Base-by-base conservation (phyloP, 345 rosid genomes). In the Lepidium sativum region DNA sequence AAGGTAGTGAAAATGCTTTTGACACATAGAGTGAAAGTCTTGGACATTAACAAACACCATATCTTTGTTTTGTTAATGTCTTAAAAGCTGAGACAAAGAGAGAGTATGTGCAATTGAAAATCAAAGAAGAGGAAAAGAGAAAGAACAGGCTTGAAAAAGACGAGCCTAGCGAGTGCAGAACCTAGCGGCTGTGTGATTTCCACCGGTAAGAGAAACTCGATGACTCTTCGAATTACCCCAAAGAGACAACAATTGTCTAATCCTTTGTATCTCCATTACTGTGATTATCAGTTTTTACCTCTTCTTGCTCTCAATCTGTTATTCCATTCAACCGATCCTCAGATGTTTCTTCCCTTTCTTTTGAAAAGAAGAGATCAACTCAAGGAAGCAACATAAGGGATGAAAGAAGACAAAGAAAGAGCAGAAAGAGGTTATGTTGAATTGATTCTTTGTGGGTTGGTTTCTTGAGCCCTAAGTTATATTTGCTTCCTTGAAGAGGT, bases 171-270 rank as follows among this genome's bases (percentile, higher is more conserved):
- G 91, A 74, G 89, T 84, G 67, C 92, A 87, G 75, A 86, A 87
- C 72, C 95, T 82, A 48, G 97, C 86, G 31, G 91, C 87, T 23
- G 92, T 87, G 71, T 85, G 97, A 63, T 90, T 90, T 54, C 95
- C 97, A 80, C 95, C 95, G 77, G 83, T 88, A 7, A 85, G 88
- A 75, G 81, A 82, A 13, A 84, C 82, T 23, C 86, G 84, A 34
- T 33, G 68, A 50, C 63, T 79, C 72, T 75, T 80, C 16, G 62
- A 37, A 56, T 74, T 79, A 17, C 77, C 82, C 72, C 85, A 79
- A 4, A 87, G 81, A 17, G 77, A 70, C 77, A 85, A 60, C 73
- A 87, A 69, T 75, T 82, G 84, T 64, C 70, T 81, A 41, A 70
- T 62, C 59, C 92, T 74, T 62, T 81, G 77, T 65, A 77, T 78